phyloP scores from a whole-genome alignment of 2,329 filamentous ascomycete species.

The Phialocephala sp. region DNA sequence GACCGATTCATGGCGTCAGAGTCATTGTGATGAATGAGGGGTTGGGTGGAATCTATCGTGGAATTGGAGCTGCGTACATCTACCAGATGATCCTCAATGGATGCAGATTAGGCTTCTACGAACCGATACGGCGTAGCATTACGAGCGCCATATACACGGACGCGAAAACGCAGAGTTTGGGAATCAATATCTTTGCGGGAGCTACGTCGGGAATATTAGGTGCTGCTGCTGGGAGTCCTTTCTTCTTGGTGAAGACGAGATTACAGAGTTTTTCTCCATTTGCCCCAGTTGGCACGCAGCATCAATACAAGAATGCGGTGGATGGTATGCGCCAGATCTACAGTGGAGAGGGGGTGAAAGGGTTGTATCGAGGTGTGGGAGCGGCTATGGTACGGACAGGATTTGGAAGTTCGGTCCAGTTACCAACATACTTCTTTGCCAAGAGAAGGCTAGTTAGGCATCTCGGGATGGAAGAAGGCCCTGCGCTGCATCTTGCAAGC shows the following conservation, averaged over 20 bases:
- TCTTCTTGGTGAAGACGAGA: slow-evolving; percentile 97
- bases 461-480: slow-evolving; percentile 87
- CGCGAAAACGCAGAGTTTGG: slow-evolving; percentile 78
- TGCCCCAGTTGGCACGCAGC: slow-evolving; percentile 94
- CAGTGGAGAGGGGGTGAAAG: slow-evolving; percentile 73
- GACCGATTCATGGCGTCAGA: slow-evolving; percentile 87
- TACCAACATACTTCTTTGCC: slow-evolving; percentile 98
- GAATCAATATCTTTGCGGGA: slow-evolving; percentile 92
- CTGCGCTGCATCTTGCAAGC: slow-evolving; percentile 84
- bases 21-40: slow-evolving; percentile 94
- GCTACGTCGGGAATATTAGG: slow-evolving; percentile 89
- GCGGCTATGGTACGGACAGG: slow-evolving; percentile 96
- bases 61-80: slow-evolving; percentile 89
- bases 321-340: slow-evolving; percentile 87
- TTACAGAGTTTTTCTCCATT: slow-evolving; percentile 93
- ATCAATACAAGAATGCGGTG: slow-evolving; percentile 83
- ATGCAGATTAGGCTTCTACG: slow-evolving; percentile 96
- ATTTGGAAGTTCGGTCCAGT: slow-evolving; percentile 92
- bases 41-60: slow-evolving; percentile 81
- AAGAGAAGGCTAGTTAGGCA: slow-evolving; percentile 85
- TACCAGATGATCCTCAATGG: slow-evolving; percentile 98
- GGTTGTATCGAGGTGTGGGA: slow-evolving; percentile 87
- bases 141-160: slow-evolving; percentile 75
- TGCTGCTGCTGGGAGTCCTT: slow-evolving; percentile 90
- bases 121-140: slow-evolving; percentile 80